Base-by-base conservation (phyloP, 176 grass and related monocot genomes). In the Raddia distichophylla region DNA sequence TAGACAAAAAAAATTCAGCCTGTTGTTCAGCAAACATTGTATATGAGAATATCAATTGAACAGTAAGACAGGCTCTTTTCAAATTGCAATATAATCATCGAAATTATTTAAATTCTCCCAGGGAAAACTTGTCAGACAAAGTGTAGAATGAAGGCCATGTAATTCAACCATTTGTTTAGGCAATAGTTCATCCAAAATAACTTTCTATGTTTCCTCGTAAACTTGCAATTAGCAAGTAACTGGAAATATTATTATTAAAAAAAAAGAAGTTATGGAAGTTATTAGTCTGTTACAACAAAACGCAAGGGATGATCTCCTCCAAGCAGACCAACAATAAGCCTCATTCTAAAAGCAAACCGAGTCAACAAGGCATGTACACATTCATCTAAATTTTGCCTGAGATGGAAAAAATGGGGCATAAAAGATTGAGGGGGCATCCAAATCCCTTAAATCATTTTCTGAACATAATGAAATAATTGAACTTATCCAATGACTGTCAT, bases 161-260 rank as follows among this genome's bases (percentile, higher is more conserved):
- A 87, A 71, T 64, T 71, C 73, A 82, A 77, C 55, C 2, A n/a
- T 72, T 88, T 67, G 48, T 45, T 53, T 40, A 75, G 33, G 62
- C 46, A 59, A 65, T 14, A 54, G 47, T 62, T 48, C 65, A 78
- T 10, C 57, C 19, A n/a, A 1, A 13, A 78, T 51, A 32, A 81
- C 32, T 65, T 65, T 49, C 60, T 33, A 56, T 60, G 50, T 66
- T 74, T 50, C 32, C 2, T 40, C 18, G 17, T 27, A 78, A 63
- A 63, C 5, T 62, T 80, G n/a, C 13, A 5, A 67, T 17, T 48
- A 16, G 8, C 15, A 67, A 43, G 19, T 11, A 58, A 49, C 47
- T 20, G 20, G 27, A 13, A 0, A 34, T 22, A 44, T 46, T 16
- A 32, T 45, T 57, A 44, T 48, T 37, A 9, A 19, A 58, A 43